Evolutionary conservation across 176 grass and related monocot genomes (phyloP), one percentile per base, ranked within the genome.

Genomic region (Rhynchospora tenuis): DNA sequence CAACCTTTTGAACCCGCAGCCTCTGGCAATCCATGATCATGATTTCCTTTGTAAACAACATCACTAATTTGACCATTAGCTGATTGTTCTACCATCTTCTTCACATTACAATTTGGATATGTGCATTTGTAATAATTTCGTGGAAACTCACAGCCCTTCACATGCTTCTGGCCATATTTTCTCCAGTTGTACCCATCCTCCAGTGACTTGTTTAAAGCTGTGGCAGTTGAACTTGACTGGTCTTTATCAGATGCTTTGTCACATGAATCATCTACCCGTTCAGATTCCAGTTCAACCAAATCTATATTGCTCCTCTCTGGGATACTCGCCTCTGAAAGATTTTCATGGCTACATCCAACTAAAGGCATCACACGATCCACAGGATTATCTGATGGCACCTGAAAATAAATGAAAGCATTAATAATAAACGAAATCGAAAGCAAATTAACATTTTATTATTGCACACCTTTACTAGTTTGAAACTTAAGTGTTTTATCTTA

Each of bases 101-200:
- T 97, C 80, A 93, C 90, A 38, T 90, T 89, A 88, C 94, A 97
- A 78, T 84, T 88, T n/a, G 74, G 81, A 86, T 86, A 89, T 0
- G 94, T 92, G 85, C 94, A 97, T 90, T 97, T 97, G 90, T 94
- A 97, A 81, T 97, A 97, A 89, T 92, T 97, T 19, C 94, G 83
- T n/a, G 94, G 94, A 80, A 94, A 91, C 87, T 94, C 92, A 87
- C 94, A 94, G 17, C 94, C 94, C 60, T 97, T 97, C 42, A 97
- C 94, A 87, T 94, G 92, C 83, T 97, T 97, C 85, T 97, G 94
- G 26, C 94, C 94, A 65, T 97, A 97, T 88, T 97, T 97, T 58
- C 94, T 90, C 94, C 94, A 97, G 64, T 97, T 97, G 85, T 94
- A 97, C 0, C 92, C 94, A 27, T 97, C 92, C 60, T 97, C 92